Percentiles rank a stretch among this genome's conserved stretches.
Evolutionary conservation across 176 grass and related monocot species (phyloP).

Genomic region (Oryza glaberrima): DNA sequence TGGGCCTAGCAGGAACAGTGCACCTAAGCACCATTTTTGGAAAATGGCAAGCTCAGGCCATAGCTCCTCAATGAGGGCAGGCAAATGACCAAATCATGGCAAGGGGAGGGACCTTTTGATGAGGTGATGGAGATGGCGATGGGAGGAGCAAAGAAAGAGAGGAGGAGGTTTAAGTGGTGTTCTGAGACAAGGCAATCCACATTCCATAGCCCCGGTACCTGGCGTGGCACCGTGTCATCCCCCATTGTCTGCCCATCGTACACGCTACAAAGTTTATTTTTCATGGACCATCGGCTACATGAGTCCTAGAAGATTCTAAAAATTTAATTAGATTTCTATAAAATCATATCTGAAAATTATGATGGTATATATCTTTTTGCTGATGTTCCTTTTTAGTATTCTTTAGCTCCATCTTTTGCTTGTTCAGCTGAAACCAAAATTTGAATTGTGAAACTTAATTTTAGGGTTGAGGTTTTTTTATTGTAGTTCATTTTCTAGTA

Average conservation of each 20-base stretch:
- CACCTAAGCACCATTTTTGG: neutral
- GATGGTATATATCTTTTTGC: neutral
- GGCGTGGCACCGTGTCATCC: neutral
- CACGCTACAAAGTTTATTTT: neutral
- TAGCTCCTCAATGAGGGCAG: neutral
- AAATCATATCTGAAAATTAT: neutral
- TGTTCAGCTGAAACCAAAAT: too few relatives aligned
- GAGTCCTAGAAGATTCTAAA: neutral
- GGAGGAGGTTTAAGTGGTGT: slow-evolving; percentile 5
- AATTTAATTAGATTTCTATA: neutral
- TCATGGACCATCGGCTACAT: neutral
- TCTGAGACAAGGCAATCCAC: neutral
- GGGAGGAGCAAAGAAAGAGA: neutral
- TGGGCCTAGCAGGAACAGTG: neutral
- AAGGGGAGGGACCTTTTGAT: neutral
- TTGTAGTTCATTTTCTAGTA: too few relatives aligned
- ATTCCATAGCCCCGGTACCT: neutral
- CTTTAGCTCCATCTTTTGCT: neutral
- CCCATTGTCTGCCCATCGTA: neutral
- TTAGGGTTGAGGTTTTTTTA: too few relatives aligned
- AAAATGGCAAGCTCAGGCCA: neutral
- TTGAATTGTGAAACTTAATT: too few relatives aligned
- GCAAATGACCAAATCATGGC: slow-evolving; percentile 2
- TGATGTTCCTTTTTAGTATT: neutral
- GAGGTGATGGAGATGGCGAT: neutral